phyloP scores from a whole-genome alignment of 305 asterid species.

The Lippia alba region DNA sequence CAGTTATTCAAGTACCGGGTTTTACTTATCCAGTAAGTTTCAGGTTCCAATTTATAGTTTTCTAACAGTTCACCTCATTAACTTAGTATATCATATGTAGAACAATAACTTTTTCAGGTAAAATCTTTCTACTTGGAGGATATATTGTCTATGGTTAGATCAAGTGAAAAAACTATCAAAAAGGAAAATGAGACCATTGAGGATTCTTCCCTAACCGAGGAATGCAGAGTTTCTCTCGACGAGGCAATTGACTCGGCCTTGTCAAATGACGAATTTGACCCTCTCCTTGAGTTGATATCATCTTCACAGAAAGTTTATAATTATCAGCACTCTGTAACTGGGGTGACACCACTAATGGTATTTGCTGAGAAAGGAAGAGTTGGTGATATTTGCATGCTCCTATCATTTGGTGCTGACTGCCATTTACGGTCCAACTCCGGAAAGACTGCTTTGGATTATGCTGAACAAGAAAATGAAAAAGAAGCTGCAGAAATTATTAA shows the following conservation, averaged over 20 bases:
- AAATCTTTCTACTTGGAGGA: constrained; percentile 79
- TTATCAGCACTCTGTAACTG: constrained; percentile 79
- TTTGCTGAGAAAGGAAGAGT: constrained; percentile 82
- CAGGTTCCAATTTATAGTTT: constrained; percentile 11
- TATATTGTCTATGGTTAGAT: constrained; percentile 67
- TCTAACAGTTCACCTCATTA: constrained; percentile 21
- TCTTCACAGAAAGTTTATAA: constrained; percentile 58
- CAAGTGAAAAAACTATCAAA: constrained; percentile 41
- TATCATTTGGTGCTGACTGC: constrained; percentile 80
- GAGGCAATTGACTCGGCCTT: constrained; percentile 83
- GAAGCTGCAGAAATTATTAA: constrained; percentile 74
- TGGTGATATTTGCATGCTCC: constrained; percentile 86
- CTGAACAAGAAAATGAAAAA: constrained; percentile 57
- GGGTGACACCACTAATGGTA: constrained; percentile 90
- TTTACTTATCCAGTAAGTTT: constrained; percentile 85
- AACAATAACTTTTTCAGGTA: constrained; percentile 57
- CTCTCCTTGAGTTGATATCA: constrained; percentile 75
- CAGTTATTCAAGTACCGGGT: constrained; percentile 90
- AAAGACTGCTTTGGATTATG: constrained; percentile 77
- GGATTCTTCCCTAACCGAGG: constrained; percentile 58
- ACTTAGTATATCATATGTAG: constrained; percentile 32
- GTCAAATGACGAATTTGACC: constrained; percentile 68
- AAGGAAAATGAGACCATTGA: constrained; percentile 41
- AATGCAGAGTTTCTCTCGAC: constrained; percentile 68
- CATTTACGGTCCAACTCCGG: constrained; percentile 61